Evolutionary conservation across 139 green algal species (phyloP), one percentile per base, ranked within the genome.

Genomic region (Chlamydomonas incerta): DNA sequence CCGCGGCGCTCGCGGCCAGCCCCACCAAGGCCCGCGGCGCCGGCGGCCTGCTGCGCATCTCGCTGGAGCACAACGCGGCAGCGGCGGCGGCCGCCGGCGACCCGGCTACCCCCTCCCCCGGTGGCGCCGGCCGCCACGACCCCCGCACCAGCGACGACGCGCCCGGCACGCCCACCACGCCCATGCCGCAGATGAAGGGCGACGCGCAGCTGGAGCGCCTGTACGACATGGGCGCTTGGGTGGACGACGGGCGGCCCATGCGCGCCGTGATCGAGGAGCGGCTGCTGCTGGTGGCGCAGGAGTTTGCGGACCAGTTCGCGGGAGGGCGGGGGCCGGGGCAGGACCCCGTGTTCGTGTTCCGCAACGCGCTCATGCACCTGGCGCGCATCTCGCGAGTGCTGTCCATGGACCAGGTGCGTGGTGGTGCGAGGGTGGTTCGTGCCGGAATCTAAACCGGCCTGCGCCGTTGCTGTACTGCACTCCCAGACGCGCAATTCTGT

Each of bases 361-460:
- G 46, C 2, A 52, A 73, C 18, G 81, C 82, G 9, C 69, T 91
- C 21, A 86, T 88, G 58, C 87, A 91, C 75, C 41, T 91, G 33
- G 81, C 87, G 28, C 74, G 87, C 33, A 81, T 91, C 37, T 79
- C 75, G 0, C 46, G 87, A 0, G 76, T 91, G 67, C 87, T 91
- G 68, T 87, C 82, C 18, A 91, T 91, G 87, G 87, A 91, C 68
- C 83, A 88, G 87, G 87, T 85, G 66, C 33, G 76, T 3, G 11
- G 31, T 24, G 57, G 15, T 2, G 58, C 57, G 31, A n/a, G n/a
- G n/a, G n/a, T n/a, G 47, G n/a, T 31, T 28, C n/a, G n/a, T n/a
- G n/a, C n/a, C n/a, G n/a, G n/a, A n/a, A n/a, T n/a, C n/a, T n/a
- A n/a, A n/a, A n/a, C n/a, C n/a, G n/a, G n/a, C n/a, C n/a, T n/a